phyloP scores from a whole-genome alignment of 306 rosid species.

The Rubus idaeus region DNA sequence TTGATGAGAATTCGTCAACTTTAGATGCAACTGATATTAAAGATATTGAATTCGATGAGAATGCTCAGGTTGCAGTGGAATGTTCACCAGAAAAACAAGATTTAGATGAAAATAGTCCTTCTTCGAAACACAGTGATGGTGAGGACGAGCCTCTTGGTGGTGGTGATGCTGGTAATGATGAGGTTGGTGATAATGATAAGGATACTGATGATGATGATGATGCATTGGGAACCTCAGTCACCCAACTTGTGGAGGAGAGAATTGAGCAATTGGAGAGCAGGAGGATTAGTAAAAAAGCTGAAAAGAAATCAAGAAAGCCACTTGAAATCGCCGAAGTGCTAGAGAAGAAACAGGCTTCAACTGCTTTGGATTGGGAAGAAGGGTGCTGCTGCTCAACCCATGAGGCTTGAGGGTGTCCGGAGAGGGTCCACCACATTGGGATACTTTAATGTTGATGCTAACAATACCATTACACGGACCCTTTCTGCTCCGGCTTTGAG shows the following conservation, averaged over 20 bases:
- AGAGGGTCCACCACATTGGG: conserved; percentile 83
- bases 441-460: conserved; percentile 69
- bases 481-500: conserved; percentile 66
- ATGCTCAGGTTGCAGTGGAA: conserved; percentile 26
- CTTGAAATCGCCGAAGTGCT: conserved; percentile 83
- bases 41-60: conserved; percentile 23
- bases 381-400: conserved; percentile 99
- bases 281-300: conserved; percentile 42
- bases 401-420: conserved; percentile 90
- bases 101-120: conserved; percentile 18
- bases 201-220: conserved; percentile 48
- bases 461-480: conserved; percentile 60
- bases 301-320: conserved; percentile 56
- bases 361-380: conserved; percentile 87
- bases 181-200: conserved; percentile 46
- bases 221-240: conserved; percentile 27
- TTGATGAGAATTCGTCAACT: conserved; percentile 29
- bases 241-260: conserved; percentile 63
- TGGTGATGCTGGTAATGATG: conserved; percentile 35
- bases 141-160: conserved; percentile 40
- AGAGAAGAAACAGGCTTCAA: conserved; percentile 91
- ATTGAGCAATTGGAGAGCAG: conserved; percentile 60
- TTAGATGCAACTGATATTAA: conserved; percentile 17
- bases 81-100: conserved; percentile 31
- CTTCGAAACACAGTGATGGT: conserved; percentile 29